A percentile compares a stretch with the other conserved stretches of the same genome.
Evolutionary conservation across 208 protist genomes (phyloP).

Genomic region (Trypanosoma melophagium): DNA sequence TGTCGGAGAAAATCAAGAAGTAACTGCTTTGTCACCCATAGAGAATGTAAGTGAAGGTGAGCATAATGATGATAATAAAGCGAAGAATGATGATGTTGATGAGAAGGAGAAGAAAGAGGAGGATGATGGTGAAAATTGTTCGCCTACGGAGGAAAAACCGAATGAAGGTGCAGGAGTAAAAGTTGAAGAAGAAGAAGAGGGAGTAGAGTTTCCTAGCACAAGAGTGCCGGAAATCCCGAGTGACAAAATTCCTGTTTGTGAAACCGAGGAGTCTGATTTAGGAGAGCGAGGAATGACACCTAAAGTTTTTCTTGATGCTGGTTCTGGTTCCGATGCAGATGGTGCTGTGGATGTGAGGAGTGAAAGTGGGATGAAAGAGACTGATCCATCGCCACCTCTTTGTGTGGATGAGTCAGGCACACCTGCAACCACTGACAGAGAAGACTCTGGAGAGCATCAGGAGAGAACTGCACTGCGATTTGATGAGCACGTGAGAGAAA

Average conservation of each 20-base stretch:
- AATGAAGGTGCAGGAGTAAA: neutral
- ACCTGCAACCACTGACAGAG: neutral
- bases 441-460: no score
- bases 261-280: no score
- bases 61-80: slow-evolving; percentile 7
- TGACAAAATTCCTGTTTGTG: no score
- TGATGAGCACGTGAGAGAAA: neutral
- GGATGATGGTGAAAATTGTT: neutral
- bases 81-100: neutral
- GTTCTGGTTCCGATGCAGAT: no score
- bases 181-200: no score
- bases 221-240: no score
- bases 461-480: no score
- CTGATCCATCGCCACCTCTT: neutral
- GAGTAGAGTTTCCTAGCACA: no score
- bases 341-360: no score
- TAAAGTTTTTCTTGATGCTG: no score
- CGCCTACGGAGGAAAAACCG: neutral
- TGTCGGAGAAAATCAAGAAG: neutral
- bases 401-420: neutral
- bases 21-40: neutral
- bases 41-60: slow-evolving; percentile 1
- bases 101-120: neutral
- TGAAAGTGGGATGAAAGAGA: neutral
- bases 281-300: no score